These are phyloP conservation scores for Pleurotus giganteus DNA, from an alignment of 768 basidiomycete genomes.

Conservation along the genomic window DNA sequence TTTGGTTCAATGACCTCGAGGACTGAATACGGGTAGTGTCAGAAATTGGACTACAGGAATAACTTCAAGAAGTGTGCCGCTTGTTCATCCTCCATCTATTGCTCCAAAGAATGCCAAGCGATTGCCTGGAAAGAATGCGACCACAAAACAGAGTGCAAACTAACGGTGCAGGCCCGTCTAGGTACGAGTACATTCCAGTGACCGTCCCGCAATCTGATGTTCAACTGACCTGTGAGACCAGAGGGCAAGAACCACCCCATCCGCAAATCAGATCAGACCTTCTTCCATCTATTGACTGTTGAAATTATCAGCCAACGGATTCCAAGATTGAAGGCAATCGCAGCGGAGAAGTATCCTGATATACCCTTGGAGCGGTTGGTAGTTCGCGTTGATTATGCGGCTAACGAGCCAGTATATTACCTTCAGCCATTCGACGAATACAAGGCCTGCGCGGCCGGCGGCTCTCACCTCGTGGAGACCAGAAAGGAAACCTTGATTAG, in stretches of 20 bases:
- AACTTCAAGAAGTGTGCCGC: slow-evolving; percentile 31
- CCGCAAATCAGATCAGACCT: slow-evolving; percentile 28
- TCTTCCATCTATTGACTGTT: slow-evolving; percentile 32
- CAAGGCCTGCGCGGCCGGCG: slow-evolving; percentile 15
- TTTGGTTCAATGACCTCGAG: too few species aligned
- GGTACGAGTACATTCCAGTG: slow-evolving; percentile 18
- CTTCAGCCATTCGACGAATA: slow-evolving; percentile 25
- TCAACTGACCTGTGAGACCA: slow-evolving; percentile 4
- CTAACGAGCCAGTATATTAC: slow-evolving; percentile 24
- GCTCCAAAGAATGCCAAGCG: slow-evolving; percentile 37
- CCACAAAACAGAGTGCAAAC: slow-evolving; percentile 33
- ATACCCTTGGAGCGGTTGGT: slow-evolving; percentile 22
- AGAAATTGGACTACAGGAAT: slow-evolving; percentile 31
- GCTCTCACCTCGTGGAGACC: slow-evolving; percentile 27
- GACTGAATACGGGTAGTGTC: too few species aligned
- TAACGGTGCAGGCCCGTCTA: slow-evolving; percentile 33
- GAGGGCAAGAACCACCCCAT: slow-evolving; percentile 31
- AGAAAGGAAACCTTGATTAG: slow-evolving; percentile 35
- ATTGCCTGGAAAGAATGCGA: slow-evolving; percentile 34
- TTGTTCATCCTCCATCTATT: slow-evolving; percentile 34
- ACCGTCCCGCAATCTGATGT: not conserved
- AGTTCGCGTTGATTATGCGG: slow-evolving; percentile 32
- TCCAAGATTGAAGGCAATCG: slow-evolving; percentile 22
- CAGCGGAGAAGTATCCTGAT: slow-evolving; percentile 22
- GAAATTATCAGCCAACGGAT: slow-evolving; percentile 28